Conservation (phyloP, 192 early-diverging fungal genomes). For the Backusella macrospora region DNA sequence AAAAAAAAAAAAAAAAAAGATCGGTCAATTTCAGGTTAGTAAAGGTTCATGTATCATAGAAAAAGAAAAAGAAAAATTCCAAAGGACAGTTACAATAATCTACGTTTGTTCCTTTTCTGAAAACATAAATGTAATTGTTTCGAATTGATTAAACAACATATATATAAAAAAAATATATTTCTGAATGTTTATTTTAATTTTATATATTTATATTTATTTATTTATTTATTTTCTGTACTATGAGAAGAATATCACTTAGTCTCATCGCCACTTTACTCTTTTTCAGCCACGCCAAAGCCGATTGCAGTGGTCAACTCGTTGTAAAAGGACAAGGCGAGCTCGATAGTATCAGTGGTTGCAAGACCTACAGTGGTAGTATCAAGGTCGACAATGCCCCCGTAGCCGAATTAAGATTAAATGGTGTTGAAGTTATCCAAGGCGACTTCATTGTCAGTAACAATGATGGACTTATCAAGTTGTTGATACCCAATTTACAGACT, state of each 20-base stretch:
- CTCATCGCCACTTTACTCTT: not conserved
- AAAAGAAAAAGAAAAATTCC: not conserved
- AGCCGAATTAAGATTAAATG: constrained; percentile 4
- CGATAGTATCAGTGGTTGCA: constrained; percentile 23
- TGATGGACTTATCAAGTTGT: not conserved
- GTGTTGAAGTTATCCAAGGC: constrained; percentile 19
- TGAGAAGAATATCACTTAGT: not conserved
- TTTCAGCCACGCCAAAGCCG: not conserved
- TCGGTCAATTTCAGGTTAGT: too few species aligned
- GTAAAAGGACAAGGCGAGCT: constrained; percentile 30
- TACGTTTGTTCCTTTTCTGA: not conserved
- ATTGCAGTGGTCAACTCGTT: constrained; percentile 26
- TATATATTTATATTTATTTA: not conserved
- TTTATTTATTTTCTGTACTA: not conserved
- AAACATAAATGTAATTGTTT: not conserved
- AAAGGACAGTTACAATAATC: not conserved
- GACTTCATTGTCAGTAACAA: constrained; percentile 27
- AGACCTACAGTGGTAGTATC: constrained; percentile 33
- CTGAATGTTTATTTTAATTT: not conserved
- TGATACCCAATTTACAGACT: constrained; percentile 22
- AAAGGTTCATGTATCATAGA: too few species aligned
- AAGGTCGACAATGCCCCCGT: constrained; percentile 18
- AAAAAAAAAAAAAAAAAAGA: too few species aligned
- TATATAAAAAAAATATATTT: not conserved
- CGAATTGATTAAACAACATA: not conserved